phyloP scores from a whole-genome alignment of 768 basidiomycete species.

The Tulasnella calospora region DNA sequence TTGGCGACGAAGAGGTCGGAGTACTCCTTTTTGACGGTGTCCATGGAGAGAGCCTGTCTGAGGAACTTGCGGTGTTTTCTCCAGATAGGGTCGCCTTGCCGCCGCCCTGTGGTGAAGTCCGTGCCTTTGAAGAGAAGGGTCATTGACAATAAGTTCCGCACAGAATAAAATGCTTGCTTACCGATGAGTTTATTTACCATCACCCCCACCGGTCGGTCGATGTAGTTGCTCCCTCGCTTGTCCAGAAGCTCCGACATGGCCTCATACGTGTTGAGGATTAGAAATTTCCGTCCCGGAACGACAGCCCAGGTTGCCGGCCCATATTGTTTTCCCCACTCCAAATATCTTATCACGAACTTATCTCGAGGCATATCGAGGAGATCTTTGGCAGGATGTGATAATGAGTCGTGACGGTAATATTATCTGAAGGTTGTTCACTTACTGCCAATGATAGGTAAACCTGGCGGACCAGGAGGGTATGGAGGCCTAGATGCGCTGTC shows the following conservation, averaged over 20 bases:
- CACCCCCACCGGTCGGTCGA: not conserved
- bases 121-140: not conserved
- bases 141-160: not conserved
- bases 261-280: not conserved
- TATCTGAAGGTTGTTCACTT: not conserved
- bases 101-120: not conserved
- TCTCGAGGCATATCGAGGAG: not conserved
- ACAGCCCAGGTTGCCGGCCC: not conserved
- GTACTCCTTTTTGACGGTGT: not conserved
- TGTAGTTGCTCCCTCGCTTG: conserved; percentile 1
- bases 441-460: not conserved
- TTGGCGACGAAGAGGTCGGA: not conserved
- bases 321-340: not conserved
- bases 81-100: not conserved
- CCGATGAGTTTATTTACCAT: not conserved
- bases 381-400: not conserved
- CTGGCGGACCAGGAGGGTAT: not conserved
- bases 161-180: not conserved
- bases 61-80: not conserved
- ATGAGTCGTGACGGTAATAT: not conserved
- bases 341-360: not conserved
- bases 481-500: not conserved
- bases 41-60: not conserved
- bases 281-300: not conserved
- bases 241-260: not conserved